These are phyloP conservation scores for Orychophragmus violaceus DNA, from an alignment of 345 rosid species.

Conservation along the genomic window DNA sequence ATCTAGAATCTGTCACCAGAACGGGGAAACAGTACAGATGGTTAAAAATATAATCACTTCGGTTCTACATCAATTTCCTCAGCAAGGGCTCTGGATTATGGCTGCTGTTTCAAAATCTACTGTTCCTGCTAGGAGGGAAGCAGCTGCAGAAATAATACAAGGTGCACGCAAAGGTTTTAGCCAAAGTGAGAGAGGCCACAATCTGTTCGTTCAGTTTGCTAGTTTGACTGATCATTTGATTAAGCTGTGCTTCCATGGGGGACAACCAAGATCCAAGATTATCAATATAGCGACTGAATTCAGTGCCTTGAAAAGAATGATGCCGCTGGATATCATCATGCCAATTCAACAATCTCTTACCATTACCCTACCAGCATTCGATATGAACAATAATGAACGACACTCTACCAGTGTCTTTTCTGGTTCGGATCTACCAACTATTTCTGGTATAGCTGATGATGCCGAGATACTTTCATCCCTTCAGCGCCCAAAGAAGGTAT, in stretches of 20 bases:
- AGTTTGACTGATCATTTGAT: conserved; percentile 82
- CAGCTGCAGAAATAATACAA: conserved; percentile 91
- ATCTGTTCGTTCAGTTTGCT: conserved; percentile 84
- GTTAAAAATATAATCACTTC: conserved; percentile 74
- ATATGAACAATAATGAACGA: conserved; percentile 39
- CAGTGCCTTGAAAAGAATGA: conserved; percentile 95
- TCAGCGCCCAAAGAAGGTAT: conserved; percentile 89
- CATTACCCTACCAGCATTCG: conserved; percentile 65
- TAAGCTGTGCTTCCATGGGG: conserved; percentile 81
- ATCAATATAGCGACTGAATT: conserved; percentile 91
- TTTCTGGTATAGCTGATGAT: conserved; percentile 84
- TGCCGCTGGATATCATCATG: conserved; percentile 89
- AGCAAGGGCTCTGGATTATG: conserved; percentile 91
- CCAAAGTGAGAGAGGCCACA: conserved; percentile 65
- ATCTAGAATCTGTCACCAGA: conserved; percentile 97
- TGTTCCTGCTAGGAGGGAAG: conserved; percentile 87
- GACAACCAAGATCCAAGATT: conserved; percentile 68
- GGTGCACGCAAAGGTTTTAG: conserved; percentile 72
- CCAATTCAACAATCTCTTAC: conserved; percentile 93
- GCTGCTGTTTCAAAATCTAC: conserved; percentile 97
- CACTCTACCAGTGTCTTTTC: conserved; percentile 65
- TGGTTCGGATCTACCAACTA: conserved; percentile 75
- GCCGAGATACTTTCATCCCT: conserved; percentile 98
- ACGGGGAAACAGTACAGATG: conserved; percentile 69
- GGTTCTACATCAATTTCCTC: conserved; percentile 87